phyloP scores from a whole-genome alignment of 805 yeast genomes.

The Allodekkera sacchari region DNA sequence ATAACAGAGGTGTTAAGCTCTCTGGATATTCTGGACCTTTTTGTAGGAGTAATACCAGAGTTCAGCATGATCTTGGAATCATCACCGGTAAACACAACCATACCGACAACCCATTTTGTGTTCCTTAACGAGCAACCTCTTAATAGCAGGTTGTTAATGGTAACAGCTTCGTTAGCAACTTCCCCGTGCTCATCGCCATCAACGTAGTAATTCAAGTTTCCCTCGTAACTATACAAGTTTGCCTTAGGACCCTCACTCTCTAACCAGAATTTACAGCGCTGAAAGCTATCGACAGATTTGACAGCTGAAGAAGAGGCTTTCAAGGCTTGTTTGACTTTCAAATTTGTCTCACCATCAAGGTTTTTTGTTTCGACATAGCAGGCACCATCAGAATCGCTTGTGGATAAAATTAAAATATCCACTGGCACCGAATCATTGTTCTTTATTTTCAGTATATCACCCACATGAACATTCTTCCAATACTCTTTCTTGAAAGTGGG shows the following conservation, averaged over 20 bases:
- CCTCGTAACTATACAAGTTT: slow-evolving; percentile 68
- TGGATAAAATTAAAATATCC: slow-evolving; percentile 57
- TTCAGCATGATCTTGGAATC: slow-evolving; percentile 79
- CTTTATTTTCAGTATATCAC: slow-evolving; percentile 60
- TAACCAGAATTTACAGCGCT: slow-evolving; percentile 52
- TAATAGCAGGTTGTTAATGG: slow-evolving; percentile 58
- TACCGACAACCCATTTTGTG: slow-evolving; percentile 76
- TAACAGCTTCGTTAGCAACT: slow-evolving; percentile 50
- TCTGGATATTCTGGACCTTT: slow-evolving; percentile 62
- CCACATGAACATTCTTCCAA: slow-evolving; percentile 73
- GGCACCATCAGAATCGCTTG: slow-evolving; percentile 60
- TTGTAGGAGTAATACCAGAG: slow-evolving; percentile 73
- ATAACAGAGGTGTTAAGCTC: slow-evolving; percentile 66
- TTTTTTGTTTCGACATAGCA: slow-evolving; percentile 75
- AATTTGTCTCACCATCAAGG: slow-evolving; percentile 73
- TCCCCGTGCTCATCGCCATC: slow-evolving; percentile 30
- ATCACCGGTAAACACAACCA: slow-evolving; percentile 68
- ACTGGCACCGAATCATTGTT: slow-evolving; percentile 76
- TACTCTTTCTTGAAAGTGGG: slow-evolving; percentile 32
- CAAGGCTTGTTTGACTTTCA: slow-evolving; percentile 69
- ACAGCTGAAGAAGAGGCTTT: slow-evolving; percentile 39
- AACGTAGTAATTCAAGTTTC: slow-evolving; percentile 45
- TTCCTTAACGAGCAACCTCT: slow-evolving; percentile 76
- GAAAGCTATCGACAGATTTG: slow-evolving; percentile 36
- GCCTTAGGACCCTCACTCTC: slow-evolving; percentile 83